Base-by-base conservation (phyloP, 2,329 filamentous ascomycete genomes). In the Lasiodiplodia gonubiensis region DNA sequence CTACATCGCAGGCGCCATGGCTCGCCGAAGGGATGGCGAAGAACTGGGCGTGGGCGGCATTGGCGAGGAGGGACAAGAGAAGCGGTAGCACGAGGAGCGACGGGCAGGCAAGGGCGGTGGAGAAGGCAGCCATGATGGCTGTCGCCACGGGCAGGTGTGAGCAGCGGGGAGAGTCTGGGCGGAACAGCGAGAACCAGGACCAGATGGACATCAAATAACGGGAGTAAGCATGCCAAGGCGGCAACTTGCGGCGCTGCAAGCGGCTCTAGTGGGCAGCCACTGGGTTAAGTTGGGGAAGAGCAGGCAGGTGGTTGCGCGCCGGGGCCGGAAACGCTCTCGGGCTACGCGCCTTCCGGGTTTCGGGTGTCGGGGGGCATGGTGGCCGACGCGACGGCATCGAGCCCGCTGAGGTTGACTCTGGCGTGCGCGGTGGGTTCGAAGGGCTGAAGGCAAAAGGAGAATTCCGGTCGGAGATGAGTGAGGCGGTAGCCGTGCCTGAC, bases 381-480 rank as follows among this genome's bases (percentile, higher is more conserved):
- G 39, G 39, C 39, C 55, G 55, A 25, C n/a, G 33, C 39, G 37
- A 42, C 16, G 55, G 37, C 21, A 25, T n/a, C 21, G 11, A 11
- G 25, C 7, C 12, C 39, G 23, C 35, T 25, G 54, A 18, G 8
- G 37, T 37, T 39, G 8, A 60, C 25, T 39, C 37, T 59, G 25
- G 27, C 25, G 16, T 27, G 30, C 21, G n/a, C 7, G 23, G 39
- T 21, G 37, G 39, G 39, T 18, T 42, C 16, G 39, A 48, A 27
- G 25, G 12, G 21, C n/a, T 48, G 39, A 16, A 33, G 21, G 57
- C 23, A 37, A 42, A 48, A 48, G 57, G 57, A 61, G 39, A 48
- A 48, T 61, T 23, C 57, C 57, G 57, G 57, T 49, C 57, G 57
- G 57, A 61, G 57, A 61, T 61, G 39, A 48, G 57, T 23, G 39